These are phyloP conservation scores for Cantharellus anzutake DNA, from an alignment of 768 basidiomycete genomes.

Conservation along the genomic window DNA sequence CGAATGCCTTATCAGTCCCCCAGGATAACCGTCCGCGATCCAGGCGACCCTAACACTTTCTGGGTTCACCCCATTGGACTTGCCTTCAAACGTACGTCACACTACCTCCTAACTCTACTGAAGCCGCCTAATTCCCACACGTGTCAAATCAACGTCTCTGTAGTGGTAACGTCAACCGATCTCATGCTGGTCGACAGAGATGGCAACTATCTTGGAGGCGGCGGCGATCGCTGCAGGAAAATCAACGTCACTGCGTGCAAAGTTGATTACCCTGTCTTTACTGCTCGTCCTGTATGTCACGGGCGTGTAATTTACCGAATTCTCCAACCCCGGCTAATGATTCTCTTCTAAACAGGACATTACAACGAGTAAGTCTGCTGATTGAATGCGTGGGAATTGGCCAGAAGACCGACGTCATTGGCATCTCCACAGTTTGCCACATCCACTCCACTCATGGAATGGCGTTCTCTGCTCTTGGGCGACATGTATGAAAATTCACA, in stretches of 20 bases:
- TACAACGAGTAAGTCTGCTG: constrained; percentile 10
- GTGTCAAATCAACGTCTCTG: background rate
- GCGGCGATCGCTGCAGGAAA: background rate
- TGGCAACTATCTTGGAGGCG: background rate
- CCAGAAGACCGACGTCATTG: no score
- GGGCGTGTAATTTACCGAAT: background rate
- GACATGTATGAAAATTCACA: no score
- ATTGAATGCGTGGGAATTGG: no score
- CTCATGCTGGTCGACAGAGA: background rate
- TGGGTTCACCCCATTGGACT: constrained; percentile 30
- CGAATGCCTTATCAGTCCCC: background rate
- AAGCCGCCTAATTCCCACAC: no score
- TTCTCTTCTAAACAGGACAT: constrained; percentile 18
- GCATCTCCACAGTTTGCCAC: background rate
- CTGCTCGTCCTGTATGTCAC: background rate
- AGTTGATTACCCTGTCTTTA: background rate
- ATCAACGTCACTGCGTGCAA: background rate
- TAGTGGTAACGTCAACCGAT: background rate
- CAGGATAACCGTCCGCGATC: background rate
- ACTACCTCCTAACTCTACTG: constrained; percentile 2
- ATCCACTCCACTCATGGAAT: constrained; percentile 6
- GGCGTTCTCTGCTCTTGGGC: constrained; percentile 20
- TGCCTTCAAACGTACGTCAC: constrained; percentile 23
- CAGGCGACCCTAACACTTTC: constrained; percentile 19
- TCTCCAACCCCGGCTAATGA: constrained; percentile 8